Evolutionary conservation across 2,329 filamentous ascomycete species (phyloP).

Genomic region (Microthyrium microscopicum): DNA sequence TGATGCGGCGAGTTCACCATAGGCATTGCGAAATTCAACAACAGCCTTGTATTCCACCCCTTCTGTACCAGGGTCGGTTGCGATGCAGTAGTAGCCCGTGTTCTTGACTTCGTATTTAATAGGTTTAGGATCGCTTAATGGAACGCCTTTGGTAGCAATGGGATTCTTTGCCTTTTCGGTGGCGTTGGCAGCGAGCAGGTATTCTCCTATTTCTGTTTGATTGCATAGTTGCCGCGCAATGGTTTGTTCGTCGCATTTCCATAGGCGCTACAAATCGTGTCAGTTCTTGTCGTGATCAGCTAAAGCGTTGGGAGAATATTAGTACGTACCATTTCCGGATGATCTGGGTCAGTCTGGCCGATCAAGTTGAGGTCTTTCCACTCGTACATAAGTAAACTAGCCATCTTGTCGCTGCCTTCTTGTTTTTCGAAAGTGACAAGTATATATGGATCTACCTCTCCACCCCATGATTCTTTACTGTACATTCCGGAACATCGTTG

Average conservation of each 20-base stretch:
- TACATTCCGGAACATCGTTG: constrained; percentile 93
- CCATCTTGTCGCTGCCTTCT: constrained; percentile 51
- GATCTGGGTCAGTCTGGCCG: constrained; percentile 42
- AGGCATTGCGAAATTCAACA: constrained; percentile 87
- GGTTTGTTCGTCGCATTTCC: constrained; percentile 60
- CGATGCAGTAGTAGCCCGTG: constrained; percentile 92
- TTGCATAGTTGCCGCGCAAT: constrained; percentile 59
- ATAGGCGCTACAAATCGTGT: constrained; percentile 33
- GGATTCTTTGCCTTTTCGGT: constrained; percentile 51
- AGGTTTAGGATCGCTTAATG: constrained; percentile 56
- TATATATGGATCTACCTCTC: constrained; percentile 77
- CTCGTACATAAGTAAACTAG: constrained; percentile 83
- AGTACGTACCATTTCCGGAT: constrained; percentile 33
- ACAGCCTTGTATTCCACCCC: constrained; percentile 57
- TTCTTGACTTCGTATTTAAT: constrained; percentile 74
- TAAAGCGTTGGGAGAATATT: not conserved
- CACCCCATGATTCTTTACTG: constrained; percentile 75
- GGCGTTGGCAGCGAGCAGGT: constrained; percentile 64
- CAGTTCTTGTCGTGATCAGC: not conserved
- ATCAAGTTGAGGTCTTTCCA: constrained; percentile 75
- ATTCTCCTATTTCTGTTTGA: constrained; percentile 62
- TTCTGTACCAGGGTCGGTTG: constrained; percentile 53
- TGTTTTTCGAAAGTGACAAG: constrained; percentile 56
- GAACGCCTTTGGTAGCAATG: constrained; percentile 65
- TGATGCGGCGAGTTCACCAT: constrained; percentile 84